Evolutionary conservation across 176 grass and related monocot genomes (phyloP).

Genomic region (Rhynchospora pubera): DNA sequence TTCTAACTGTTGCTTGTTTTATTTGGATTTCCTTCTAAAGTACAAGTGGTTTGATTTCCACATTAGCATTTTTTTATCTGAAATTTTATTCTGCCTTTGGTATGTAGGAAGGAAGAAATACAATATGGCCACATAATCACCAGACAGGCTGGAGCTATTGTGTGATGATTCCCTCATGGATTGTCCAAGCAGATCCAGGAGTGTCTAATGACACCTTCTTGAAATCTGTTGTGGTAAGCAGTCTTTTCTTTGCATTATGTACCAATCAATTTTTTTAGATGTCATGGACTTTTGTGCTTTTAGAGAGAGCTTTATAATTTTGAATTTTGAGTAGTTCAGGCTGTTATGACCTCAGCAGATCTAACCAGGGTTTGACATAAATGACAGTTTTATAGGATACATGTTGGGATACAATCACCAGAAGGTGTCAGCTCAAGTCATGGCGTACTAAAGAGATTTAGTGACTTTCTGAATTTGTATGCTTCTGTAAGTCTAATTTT

Average conservation of each 20-base stretch:
- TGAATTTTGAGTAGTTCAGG: neutral
- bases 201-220: constrained; percentile 64
- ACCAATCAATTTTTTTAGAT: neutral
- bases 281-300: neutral
- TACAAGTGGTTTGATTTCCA: too few species aligned
- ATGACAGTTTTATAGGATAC: constrained; percentile 99
- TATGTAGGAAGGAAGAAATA: constrained; percentile 79
- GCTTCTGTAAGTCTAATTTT: constrained; percentile 66
- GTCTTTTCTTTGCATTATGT: constrained; percentile 21
- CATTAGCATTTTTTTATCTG: neutral
- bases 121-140: constrained; percentile 93
- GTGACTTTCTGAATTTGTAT: constrained; percentile 77
- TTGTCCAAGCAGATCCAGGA: constrained; percentile 61
- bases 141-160: constrained; percentile 98
- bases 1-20: too few species aligned
- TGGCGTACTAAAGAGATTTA: constrained; percentile 80
- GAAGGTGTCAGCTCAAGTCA: constrained; percentile 86
- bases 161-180: constrained; percentile 94
- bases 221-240: constrained; percentile 86
- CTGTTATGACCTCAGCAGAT: neutral
- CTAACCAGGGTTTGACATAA: constrained; percentile 36
- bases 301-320: constrained; percentile 4
- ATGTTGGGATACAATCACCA: constrained; percentile 95
- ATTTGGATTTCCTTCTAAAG: neutral
- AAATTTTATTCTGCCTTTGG: neutral